Conservation (phyloP, 768 basidiomycete species). For the Macrocybe gigantea region DNA sequence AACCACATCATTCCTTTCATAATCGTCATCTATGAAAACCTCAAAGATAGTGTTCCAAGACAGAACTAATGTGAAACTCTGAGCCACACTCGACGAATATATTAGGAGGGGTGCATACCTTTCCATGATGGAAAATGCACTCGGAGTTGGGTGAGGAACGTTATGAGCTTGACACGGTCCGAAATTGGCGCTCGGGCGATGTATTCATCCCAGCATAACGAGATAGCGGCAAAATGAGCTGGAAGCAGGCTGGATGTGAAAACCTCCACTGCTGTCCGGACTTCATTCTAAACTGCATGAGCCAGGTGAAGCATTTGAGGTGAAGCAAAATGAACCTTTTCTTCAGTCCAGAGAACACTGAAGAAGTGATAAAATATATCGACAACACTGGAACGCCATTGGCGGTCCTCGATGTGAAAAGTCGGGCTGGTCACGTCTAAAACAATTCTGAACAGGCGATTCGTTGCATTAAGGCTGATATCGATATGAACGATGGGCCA, state of each 20-base stretch:
- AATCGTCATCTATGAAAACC: slow-evolving; percentile 50
- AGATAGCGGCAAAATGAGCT: slow-evolving; percentile 59
- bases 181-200: slow-evolving; percentile 47
- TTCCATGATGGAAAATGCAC: slow-evolving; percentile 64
- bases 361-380: slow-evolving; percentile 60
- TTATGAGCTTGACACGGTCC: slow-evolving; percentile 52
- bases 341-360: slow-evolving; percentile 56
- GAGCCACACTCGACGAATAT: neutral
- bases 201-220: slow-evolving; percentile 63
- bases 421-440: slow-evolving; percentile 60
- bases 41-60: slow-evolving; percentile 62
- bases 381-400: slow-evolving; percentile 60
- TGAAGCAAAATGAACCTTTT: slow-evolving; percentile 34
- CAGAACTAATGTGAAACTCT: slow-evolving; percentile 37
- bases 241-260: slow-evolving; percentile 58
- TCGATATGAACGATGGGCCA: neutral
- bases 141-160: slow-evolving; percentile 64
- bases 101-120: slow-evolving; percentile 30
- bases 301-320: neutral
- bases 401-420: slow-evolving; percentile 56
- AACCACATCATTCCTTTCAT: slow-evolving; percentile 31
- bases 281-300: slow-evolving; percentile 49
- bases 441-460: slow-evolving; percentile 57
- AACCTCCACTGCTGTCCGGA: slow-evolving; percentile 52
- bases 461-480: slow-evolving; percentile 44